phyloP scores from a whole-genome alignment of 2,329 filamentous ascomycete species.

The Aureobasidium sp. region DNA sequence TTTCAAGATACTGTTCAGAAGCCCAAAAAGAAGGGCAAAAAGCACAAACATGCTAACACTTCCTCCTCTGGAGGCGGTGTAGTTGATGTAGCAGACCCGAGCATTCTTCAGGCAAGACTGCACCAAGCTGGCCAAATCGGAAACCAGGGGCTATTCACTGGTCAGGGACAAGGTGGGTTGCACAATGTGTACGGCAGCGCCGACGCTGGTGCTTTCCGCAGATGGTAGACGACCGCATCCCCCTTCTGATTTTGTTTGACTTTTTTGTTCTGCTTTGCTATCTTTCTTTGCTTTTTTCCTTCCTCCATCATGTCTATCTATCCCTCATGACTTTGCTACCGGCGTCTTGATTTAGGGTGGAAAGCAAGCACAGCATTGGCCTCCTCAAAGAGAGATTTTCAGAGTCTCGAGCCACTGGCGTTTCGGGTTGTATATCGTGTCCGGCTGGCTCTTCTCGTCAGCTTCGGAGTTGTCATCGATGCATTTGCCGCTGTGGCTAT shows the following conservation, averaged over 20 bases:
- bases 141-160: conserved; percentile 83
- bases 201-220: conserved; percentile 28
- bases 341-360: conserved; percentile 16
- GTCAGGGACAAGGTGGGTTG: conserved; percentile 88
- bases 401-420: conserved; percentile 14
- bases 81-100: conserved; percentile 99
- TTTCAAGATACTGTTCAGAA: conserved; percentile 36
- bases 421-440: conserved; percentile 13
- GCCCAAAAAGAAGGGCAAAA: conserved; percentile 99
- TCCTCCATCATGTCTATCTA: neutral
- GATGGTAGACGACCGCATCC: conserved; percentile 51
- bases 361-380: conserved; percentile 18
- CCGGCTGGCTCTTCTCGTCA: conserved; percentile 2
- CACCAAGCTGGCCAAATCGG: conserved; percentile 71
- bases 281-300: neutral
- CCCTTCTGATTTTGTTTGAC: conserved; percentile 1
- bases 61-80: conserved; percentile 99
- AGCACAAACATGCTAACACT: conserved; percentile 99
- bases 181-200: conserved; percentile 66
- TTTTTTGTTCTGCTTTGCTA: neutral
- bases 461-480: conserved; percentile 10
- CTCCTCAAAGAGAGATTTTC: neutral
- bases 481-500: conserved; percentile 15
- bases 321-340: conserved; percentile 14
- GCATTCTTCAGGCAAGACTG: conserved; percentile 96